Base-by-base conservation (phyloP, 2,329 filamentous ascomycete genomes). In the Ramularia collo-cygni region DNA sequence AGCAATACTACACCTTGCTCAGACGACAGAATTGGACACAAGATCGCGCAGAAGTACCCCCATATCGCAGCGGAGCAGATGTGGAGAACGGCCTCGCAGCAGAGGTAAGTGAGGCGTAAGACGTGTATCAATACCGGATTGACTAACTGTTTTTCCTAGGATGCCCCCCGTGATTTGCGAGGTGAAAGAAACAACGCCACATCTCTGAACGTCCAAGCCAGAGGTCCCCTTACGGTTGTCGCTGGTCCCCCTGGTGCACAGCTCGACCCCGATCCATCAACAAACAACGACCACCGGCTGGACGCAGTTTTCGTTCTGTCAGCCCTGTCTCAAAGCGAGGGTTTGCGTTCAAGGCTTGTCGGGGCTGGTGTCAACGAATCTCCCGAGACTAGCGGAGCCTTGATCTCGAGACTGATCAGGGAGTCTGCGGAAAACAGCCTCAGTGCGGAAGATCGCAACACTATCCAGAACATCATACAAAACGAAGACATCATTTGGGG, bases 1-100 rank as follows among this genome's bases (percentile, higher is more conserved):
- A 59, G 19, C 49, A 59, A 35, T 59, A 58, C 37, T 56, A 59
- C 35, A 40, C 46, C n/a, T 36, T 57, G 47, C 41, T 59, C 7
- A 44, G 53, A 28, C 42, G 45, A 3, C 57, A 60, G 30, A 50
- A 51, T 14, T 48, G 53, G 46, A 47, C 37, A 16, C 50, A 51
- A 12, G 34, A 40, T 24, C 14, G 10, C 21, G 10, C 21, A 24
- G 21, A 10, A 24, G 21, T 10, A 6, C 21, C 21, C 10, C 21
- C 6, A 10, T 6, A 24, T 10, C 6, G 21, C 21, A 24, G 21
- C 21, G 21, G 21, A 6, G 21, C 21, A 6, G 21, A 24, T 24
- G 21, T 24, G 21, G 21, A 24, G 21, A 24, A 24, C 10, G 21
- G 21, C 21, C 10, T 24, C 10, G 15, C 33, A 26, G 16, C 9